Percentiles rank a stretch among this genome's conserved stretches.
Conservation (phyloP, 2,329 filamentous ascomycete species). For the Bipolaris bicolor region DNA sequence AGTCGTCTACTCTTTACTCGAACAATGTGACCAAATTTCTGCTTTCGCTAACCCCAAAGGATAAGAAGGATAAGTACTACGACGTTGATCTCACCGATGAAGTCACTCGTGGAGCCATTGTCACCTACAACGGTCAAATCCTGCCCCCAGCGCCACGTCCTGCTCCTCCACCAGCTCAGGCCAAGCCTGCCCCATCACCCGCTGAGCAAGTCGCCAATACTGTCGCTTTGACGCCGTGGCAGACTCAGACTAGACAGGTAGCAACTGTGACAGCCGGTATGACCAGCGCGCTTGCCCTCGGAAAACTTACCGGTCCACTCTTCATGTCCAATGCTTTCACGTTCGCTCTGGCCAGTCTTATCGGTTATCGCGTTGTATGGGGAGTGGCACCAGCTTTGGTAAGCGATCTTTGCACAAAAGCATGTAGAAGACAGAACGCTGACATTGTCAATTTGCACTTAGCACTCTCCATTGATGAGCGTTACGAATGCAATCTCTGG, state of each 20-base stretch:
- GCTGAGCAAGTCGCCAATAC: constrained; percentile 58
- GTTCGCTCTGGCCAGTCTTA: constrained; percentile 80
- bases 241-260: constrained; percentile 78
- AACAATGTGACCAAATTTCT: constrained; percentile 93
- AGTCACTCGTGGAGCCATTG: constrained; percentile 83
- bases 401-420: not conserved
- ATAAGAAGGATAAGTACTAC: constrained; percentile 79
- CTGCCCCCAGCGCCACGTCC: constrained; percentile 77
- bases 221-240: constrained; percentile 78
- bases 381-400: constrained; percentile 7
- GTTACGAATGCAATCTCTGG: constrained; percentile 92
- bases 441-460: not conserved
- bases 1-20: constrained; percentile 87
- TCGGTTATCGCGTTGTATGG: constrained; percentile 70
- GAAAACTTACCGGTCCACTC: constrained; percentile 77
- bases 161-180: constrained; percentile 62
- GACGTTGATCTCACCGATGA: constrained; percentile 82
- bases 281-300: constrained; percentile 74
- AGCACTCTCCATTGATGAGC: constrained; percentile 86
- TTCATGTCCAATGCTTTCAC: constrained; percentile 91
- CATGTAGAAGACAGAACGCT: not conserved
- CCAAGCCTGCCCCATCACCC: constrained; percentile 48
- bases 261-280: constrained; percentile 77
- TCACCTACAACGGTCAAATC: constrained; percentile 77
- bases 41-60: constrained; percentile 77